Evolutionary conservation across 805 yeast genomes (phyloP).

Genomic region (Kuraishia piskuri): DNA sequence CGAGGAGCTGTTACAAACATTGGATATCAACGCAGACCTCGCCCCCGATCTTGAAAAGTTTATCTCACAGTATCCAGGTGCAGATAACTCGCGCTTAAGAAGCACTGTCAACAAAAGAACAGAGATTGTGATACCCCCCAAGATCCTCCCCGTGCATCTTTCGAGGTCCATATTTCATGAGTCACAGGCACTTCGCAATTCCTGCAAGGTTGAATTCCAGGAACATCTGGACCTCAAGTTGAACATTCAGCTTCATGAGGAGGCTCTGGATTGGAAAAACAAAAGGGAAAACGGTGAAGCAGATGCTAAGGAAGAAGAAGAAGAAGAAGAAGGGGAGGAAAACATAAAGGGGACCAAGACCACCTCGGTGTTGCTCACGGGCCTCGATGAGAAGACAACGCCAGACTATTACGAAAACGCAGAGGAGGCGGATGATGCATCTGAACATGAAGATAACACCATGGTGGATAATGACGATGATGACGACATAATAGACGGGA

Average conservation of each 20-base stretch:
- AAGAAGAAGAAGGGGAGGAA: slow-evolving; percentile 3
- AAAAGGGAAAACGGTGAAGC: slow-evolving; percentile 17
- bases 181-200: slow-evolving; percentile 58
- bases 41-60: slow-evolving; percentile 36
- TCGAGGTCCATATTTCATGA: slow-evolving; percentile 77
- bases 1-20: slow-evolving; percentile 24
- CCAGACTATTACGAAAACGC: slow-evolving; percentile 15
- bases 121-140: slow-evolving; percentile 57
- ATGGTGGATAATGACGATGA: slow-evolving; percentile 3
- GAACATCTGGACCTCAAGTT: slow-evolving; percentile 44
- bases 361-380: slow-evolving; percentile 7
- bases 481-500: slow-evolving; percentile 10
- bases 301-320: slow-evolving; percentile 10
- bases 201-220: slow-evolving; percentile 61
- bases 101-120: slow-evolving; percentile 64
- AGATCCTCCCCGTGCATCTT: slow-evolving; percentile 68
- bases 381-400: slow-evolving; percentile 13
- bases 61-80: slow-evolving; percentile 32
- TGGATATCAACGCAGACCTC: slow-evolving; percentile 59
- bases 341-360: slow-evolving; percentile 4
- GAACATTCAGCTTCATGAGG: slow-evolving; percentile 25
- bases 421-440: slow-evolving; percentile 11
- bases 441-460: slow-evolving; percentile 10
- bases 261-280: slow-evolving; percentile 10
- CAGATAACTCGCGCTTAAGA: slow-evolving; percentile 25